Evolutionary conservation across 176 grass and related monocot species (phyloP).

Genomic region (Hyparrhenia diplandra): DNA sequence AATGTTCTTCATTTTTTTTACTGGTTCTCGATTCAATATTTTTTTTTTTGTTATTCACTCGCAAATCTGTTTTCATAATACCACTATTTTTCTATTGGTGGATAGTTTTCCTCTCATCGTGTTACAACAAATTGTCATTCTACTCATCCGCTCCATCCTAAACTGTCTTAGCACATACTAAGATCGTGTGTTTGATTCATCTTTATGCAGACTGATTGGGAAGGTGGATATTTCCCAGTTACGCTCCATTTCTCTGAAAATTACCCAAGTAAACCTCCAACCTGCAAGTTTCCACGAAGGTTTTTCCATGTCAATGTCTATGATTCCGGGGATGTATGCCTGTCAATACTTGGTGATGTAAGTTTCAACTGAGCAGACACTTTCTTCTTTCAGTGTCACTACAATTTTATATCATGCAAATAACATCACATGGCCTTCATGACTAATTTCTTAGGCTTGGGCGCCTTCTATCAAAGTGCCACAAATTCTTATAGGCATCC

Average conservation of each 20-base stretch:
- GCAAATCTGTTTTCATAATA: not conserved
- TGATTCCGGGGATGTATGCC: constrained; percentile 55
- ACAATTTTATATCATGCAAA: not conserved
- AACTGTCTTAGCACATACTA: not conserved
- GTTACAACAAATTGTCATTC: not conserved
- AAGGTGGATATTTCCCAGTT: constrained; percentile 76
- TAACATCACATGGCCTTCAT: not conserved
- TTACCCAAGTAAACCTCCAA: constrained; percentile 68
- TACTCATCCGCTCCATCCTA: not conserved
- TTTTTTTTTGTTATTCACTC: not conserved
- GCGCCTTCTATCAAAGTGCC: constrained; percentile 74
- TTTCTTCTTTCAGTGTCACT: constrained; percentile 1
- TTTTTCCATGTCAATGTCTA: constrained; percentile 95
- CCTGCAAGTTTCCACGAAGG: constrained; percentile 66
- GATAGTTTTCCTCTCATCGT: not conserved
- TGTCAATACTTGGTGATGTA: constrained; percentile 69
- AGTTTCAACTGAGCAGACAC: constrained; percentile 15
- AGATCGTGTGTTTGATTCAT: not conserved
- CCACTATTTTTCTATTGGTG: not conserved
- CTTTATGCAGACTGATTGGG: constrained; percentile 82
- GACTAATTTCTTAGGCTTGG: constrained; percentile 53
- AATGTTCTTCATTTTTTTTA: not conserved
- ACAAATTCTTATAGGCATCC: constrained; percentile 85
- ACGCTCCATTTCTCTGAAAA: constrained; percentile 58
- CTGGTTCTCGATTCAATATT: not conserved